phyloP scores from a whole-genome alignment of 441 rosid genomes.

The Omphalea diandra region DNA sequence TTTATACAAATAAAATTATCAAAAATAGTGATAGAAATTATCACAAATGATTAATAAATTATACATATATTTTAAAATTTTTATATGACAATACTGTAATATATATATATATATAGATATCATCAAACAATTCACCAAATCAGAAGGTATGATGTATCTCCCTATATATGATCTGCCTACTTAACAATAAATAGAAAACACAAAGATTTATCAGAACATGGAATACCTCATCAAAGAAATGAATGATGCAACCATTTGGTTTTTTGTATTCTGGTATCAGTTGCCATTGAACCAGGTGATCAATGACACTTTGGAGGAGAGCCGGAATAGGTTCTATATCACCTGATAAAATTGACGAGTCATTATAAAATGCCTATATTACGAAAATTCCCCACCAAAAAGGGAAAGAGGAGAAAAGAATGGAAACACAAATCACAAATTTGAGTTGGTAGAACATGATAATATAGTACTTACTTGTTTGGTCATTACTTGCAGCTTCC shows the following conservation, averaged over 20 bases:
- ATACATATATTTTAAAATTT: no score
- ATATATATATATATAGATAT: no score
- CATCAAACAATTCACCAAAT: no score
- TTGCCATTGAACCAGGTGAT: conserved; percentile 82
- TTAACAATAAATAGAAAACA: conserved; percentile 2
- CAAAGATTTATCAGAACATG: conserved; percentile 18
- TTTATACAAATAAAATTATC: no score
- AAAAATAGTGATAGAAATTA: no score
- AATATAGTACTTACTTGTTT: conserved; percentile 43
- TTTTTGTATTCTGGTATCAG: conserved; percentile 80
- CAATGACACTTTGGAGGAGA: conserved; percentile 69
- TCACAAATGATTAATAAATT: no score
- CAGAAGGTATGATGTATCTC: background rate
- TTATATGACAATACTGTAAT: no score
- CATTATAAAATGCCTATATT: background rate
- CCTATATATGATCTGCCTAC: background rate
- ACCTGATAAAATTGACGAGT: conserved; percentile 36
- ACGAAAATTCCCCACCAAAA: background rate
- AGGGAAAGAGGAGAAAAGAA: background rate
- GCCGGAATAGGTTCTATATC: conserved; percentile 75
- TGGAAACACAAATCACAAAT: conserved; percentile 14
- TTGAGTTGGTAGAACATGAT: no score
- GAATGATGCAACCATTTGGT: conserved; percentile 92
- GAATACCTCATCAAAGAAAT: conserved; percentile 94
- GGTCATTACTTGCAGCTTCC: conserved; percentile 47